These are phyloP conservation scores for Kazachstania taianensis DNA, from an alignment of 805 yeast species.

Conservation along the genomic window DNA sequence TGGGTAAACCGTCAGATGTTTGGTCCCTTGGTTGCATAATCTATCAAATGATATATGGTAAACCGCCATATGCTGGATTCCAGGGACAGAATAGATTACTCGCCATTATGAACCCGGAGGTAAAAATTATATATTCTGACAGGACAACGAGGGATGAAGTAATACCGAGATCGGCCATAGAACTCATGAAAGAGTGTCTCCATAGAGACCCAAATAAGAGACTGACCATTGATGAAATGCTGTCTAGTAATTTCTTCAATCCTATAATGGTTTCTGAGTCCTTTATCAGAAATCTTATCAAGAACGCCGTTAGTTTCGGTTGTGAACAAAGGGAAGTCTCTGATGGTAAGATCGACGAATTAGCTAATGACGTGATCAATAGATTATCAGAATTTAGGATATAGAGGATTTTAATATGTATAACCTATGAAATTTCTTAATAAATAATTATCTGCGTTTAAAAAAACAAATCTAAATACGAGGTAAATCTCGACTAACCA, in stretches of 20 bases:
- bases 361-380: constrained; percentile 51
- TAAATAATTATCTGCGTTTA: too few relatives aligned
- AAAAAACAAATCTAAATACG: too few relatives aligned
- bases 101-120: constrained; percentile 81
- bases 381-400: constrained; percentile 29
- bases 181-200: constrained; percentile 63
- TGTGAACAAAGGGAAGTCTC: constrained; percentile 34
- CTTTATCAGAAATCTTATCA: constrained; percentile 60
- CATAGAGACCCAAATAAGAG: constrained; percentile 60
- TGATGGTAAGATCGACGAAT: constrained; percentile 35
- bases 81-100: constrained; percentile 66
- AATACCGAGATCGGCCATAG: constrained; percentile 62
- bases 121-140: constrained; percentile 56
- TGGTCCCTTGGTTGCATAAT: constrained; percentile 98
- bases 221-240: constrained; percentile 50
- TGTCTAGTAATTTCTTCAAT: constrained; percentile 53
- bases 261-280: constrained; percentile 65
- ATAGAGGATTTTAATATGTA: too few relatives aligned
- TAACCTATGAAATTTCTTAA: too few relatives aligned
- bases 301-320: constrained; percentile 71
- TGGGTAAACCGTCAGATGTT: constrained; percentile 90
- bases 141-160: constrained; percentile 46
- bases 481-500: too few relatives aligned
- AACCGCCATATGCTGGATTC: constrained; percentile 78
- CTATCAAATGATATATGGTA: constrained; percentile 90